Conservation (phyloP, 2,329 filamentous ascomycete species). For the Ophiostoma sp. region DNA sequence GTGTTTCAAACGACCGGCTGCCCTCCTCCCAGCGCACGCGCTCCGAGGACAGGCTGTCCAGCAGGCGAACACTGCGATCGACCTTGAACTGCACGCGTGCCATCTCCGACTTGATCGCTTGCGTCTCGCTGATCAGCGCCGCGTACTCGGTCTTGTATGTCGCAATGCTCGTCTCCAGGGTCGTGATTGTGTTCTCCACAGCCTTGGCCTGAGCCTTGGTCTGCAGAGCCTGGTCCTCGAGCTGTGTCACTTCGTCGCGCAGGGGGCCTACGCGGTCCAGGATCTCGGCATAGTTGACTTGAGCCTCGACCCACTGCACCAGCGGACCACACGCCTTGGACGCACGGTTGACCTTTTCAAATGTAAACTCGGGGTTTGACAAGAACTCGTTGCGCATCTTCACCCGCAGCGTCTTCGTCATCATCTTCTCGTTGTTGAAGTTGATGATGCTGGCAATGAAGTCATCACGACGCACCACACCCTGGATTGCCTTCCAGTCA, state of each 20-base stretch:
- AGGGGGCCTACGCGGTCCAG: constrained; percentile 88
- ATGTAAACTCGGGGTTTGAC: constrained; percentile 90
- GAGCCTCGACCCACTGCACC: constrained; percentile 93
- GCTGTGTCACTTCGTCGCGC: constrained; percentile 77
- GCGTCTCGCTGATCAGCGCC: constrained; percentile 89
- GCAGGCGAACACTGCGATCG: constrained; percentile 85
- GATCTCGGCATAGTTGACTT: constrained; percentile 97
- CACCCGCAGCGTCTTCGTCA: constrained; percentile 74
- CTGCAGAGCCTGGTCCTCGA: constrained; percentile 83
- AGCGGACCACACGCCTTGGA: constrained; percentile 95
- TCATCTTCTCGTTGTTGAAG: constrained; percentile 91
- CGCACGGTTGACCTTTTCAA: constrained; percentile 90
- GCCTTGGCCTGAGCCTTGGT: constrained; percentile 91
- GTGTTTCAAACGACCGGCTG: constrained; percentile 96
- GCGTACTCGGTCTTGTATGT: constrained; percentile 97
- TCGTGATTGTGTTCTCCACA: constrained; percentile 78
- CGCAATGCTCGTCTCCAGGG: constrained; percentile 83
- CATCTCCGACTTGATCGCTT: constrained; percentile 97
- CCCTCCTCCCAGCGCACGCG: constrained; percentile 91
- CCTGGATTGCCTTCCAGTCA: constrained; percentile 88
- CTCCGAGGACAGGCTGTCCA: constrained; percentile 93
- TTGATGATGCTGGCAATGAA: constrained; percentile 98
- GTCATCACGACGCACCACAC: constrained; percentile 82
- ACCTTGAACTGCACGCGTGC: constrained; percentile 95
- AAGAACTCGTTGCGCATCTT: constrained; percentile 94